Evolutionary conservation across 805 yeast genomes (phyloP).

Genomic region (Kodamaea sagamina): DNA sequence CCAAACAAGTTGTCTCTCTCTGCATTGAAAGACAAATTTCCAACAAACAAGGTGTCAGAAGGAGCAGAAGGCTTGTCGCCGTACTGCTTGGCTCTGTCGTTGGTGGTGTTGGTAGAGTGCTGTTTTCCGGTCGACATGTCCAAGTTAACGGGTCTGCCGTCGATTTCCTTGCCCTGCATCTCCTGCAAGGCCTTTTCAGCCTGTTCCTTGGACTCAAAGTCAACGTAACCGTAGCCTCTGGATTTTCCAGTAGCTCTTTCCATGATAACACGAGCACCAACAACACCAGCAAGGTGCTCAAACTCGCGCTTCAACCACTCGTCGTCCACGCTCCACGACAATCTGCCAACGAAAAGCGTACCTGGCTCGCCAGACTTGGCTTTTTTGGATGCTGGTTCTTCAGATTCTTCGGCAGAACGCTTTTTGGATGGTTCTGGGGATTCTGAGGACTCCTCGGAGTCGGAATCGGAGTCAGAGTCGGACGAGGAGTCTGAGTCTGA

Average conservation of each 20-base stretch:
- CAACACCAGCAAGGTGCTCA: conserved; percentile 77
- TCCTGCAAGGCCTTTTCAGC: conserved; percentile 87
- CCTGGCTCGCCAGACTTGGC: conserved; percentile 57
- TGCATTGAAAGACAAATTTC: conserved; percentile 91
- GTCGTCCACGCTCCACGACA: conserved; percentile 96
- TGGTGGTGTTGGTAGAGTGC: conserved; percentile 48
- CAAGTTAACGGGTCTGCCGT: conserved; percentile 93
- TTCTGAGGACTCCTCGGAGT: conserved; percentile 38
- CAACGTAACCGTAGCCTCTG: conserved; percentile 97
- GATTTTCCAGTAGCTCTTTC: conserved; percentile 92
- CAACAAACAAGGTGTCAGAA: conserved; percentile 93
- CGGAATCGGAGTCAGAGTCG: conserved; percentile 35
- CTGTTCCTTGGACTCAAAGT: conserved; percentile 70
- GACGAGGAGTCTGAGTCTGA: conserved; percentile 25
- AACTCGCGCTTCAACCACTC: conserved; percentile 90
- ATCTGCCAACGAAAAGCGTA: conserved; percentile 93
- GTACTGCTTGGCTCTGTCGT: conserved; percentile 81
- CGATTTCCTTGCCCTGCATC: conserved; percentile 91
- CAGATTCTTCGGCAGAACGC: conserved; percentile 25
- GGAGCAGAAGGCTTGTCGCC: conserved; percentile 93
- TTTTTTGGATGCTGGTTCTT: conserved; percentile 50
- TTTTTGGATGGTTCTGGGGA: conserved; percentile 23
- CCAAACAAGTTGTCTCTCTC: conserved; percentile 76
- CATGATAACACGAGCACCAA: conserved; percentile 87
- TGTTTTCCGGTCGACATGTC: conserved; percentile 90